phyloP scores from a whole-genome alignment of 495 filamentous ascomycete genomes.

The Trichoderma gamsii region DNA sequence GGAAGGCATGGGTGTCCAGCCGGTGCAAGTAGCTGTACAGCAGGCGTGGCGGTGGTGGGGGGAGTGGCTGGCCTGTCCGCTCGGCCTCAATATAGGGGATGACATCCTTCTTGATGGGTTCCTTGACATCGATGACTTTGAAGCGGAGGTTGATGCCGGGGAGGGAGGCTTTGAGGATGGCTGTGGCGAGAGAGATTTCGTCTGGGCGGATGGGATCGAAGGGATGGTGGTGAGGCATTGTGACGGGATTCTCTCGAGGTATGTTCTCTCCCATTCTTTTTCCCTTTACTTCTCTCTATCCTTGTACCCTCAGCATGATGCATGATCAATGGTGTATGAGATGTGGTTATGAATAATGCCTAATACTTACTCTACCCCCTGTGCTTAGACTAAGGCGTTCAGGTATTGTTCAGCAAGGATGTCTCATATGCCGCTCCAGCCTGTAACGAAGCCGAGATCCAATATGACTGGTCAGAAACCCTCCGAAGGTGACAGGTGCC shows the following conservation, averaged over 20 bases:
- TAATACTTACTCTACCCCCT: too few relatives aligned
- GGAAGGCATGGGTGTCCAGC: slow-evolving; percentile 1
- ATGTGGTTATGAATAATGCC: too few relatives aligned
- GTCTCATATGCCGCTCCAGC: too few relatives aligned
- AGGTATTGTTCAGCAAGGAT: too few relatives aligned
- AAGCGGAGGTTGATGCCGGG: slow-evolving; percentile 6
- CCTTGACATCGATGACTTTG: slow-evolving; percentile 11
- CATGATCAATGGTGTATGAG: too few relatives aligned
- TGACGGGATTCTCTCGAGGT: slow-evolving; percentile 4
- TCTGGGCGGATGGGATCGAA: slow-evolving; percentile 72
- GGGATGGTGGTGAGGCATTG: slow-evolving; percentile 48
- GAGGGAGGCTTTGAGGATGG: slow-evolving; percentile 5
- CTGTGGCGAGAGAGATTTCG: slow-evolving; percentile 51
- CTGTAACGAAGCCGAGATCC: not conserved
- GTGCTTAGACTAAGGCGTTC: too few relatives aligned
- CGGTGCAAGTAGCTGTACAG: not conserved
- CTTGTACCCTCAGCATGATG: too few relatives aligned
- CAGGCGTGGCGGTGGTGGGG: slow-evolving; percentile 1
- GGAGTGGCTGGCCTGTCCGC: not conserved
- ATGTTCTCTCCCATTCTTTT: not conserved
- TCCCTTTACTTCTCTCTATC: too few relatives aligned
- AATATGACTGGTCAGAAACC: not conserved
- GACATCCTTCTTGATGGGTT: slow-evolving; percentile 13
- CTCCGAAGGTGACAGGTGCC: not conserved
- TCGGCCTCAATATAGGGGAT: slow-evolving; percentile 16